Evolutionary conservation across 768 basidiomycete species (phyloP).

Genomic region (Cystobasidiopsis lactophilus): DNA sequence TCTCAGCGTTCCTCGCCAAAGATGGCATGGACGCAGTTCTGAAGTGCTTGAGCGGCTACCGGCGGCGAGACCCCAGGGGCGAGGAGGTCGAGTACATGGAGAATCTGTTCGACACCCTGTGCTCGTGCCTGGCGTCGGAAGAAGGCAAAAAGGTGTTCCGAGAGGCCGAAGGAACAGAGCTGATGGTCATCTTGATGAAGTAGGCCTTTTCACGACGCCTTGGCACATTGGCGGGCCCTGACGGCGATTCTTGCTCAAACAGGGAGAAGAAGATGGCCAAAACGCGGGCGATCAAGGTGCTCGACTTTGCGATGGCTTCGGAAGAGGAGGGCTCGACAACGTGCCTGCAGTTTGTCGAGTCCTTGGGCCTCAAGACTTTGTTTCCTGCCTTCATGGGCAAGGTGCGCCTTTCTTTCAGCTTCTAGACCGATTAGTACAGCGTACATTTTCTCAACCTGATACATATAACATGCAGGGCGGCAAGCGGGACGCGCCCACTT

Average conservation of each 20-base stretch:
- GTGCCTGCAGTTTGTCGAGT: conserved; percentile 72
- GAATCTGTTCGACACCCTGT: conserved; percentile 74
- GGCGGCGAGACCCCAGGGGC: conserved; percentile 50
- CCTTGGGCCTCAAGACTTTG: conserved; percentile 63
- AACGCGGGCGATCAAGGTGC: conserved; percentile 64
- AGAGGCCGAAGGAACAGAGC: conserved; percentile 76
- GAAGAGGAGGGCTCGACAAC: conserved; percentile 36
- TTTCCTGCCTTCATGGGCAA: conserved; percentile 90
- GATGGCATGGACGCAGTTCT: conserved; percentile 9
- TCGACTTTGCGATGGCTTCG: conserved; percentile 67
- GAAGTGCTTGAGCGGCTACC: conserved; percentile 44
- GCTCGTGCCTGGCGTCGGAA: conserved; percentile 54
- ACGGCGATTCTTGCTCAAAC: not conserved
- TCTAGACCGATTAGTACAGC: not conserved
- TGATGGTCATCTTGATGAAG: conserved; percentile 99
- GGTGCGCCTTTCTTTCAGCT: conserved; percentile 28
- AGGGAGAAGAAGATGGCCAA: conserved; percentile 67
- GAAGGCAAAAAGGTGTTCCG: conserved; percentile 60
- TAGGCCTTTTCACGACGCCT: conserved; percentile 27
- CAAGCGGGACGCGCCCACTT: conserved; percentile 35
- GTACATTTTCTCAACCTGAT: not conserved
- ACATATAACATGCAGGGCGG: conserved; percentile 23
- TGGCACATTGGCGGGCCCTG: not conserved
- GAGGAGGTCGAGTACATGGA: conserved; percentile 98
- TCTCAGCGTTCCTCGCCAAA: conserved; percentile 39